Evolutionary conservation across 2,329 filamentous ascomycete genomes (phyloP), one percentile per base, ranked within the genome.

Genomic region (Emmonsia crescens): DNA sequence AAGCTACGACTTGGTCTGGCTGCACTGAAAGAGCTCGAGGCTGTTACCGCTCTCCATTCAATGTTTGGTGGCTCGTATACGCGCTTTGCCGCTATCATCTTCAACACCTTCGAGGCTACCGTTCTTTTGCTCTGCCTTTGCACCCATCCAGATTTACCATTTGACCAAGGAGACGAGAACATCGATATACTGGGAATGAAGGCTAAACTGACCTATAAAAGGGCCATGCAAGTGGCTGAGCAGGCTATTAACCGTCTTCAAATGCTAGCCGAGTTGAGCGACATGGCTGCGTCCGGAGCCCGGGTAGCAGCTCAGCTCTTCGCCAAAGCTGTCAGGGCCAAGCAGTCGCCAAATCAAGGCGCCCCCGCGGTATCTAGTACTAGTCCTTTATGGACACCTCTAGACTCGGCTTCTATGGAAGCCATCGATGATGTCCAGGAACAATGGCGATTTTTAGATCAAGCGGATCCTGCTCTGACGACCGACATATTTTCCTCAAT

Each of bases 51-150:
- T 31, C 42, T 60, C 29, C 42, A 60, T 51, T 52, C 21, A 5
- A 48, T 60, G 44, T 33, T 60, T 33, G 57, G 57, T 38, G 42
- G 27, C 42, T 60, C 57, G 5, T 29, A 54, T 38, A 60, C 57
- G 24, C 38, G 57, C 9, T 60, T 60, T 51, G 44, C 14, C 19
- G 57, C 27, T 24, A 60, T 60, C 29, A 51, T 60, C n/a, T 59
- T 60, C 48, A 48, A 48, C 42, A 51, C 57, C 21, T 60, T 60
- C 44, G 57, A 60, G 33, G 57, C 44, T 19, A 19, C 44, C 16
- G 57, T 60, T 21, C 44, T 60, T n/a, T 27, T 60, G 27, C 42
- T 60, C 19, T 60, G 21, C 9, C 57, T 60, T 29, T 60, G 57
- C 40, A n/a, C 46, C 9, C 27, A 60, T 52, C 3, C 33, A 19